Evolutionary conservation across 768 basidiomycete species (phyloP).

Genomic region (Lactifluus hygrophoroides): DNA sequence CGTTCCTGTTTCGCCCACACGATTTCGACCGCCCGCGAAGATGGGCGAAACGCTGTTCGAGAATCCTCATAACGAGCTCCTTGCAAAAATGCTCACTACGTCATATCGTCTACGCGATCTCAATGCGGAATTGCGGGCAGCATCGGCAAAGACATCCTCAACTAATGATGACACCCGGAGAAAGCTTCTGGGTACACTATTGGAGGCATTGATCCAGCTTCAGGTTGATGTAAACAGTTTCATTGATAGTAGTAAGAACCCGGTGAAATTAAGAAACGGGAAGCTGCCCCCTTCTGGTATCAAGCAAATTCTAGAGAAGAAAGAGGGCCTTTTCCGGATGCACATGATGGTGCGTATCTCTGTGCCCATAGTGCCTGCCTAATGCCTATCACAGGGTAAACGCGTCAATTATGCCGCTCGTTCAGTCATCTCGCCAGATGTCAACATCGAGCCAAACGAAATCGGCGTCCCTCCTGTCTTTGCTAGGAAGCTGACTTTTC

Average conservation of each 20-base stretch:
- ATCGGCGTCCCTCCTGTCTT: conserved; percentile 98
- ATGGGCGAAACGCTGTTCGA: conserved; percentile 93
- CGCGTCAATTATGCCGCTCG: conserved; percentile 99
- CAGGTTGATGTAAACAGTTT: conserved; percentile 95
- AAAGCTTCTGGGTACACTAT: conserved; percentile 54
- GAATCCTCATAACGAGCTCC: conserved; percentile 89
- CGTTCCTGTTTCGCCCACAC: conserved; percentile 84
- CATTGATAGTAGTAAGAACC: conserved; percentile 95
- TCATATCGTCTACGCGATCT: conserved; percentile 74
- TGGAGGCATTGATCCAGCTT: conserved; percentile 80
- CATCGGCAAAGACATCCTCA: conserved; percentile 46
- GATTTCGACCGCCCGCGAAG: conserved; percentile 89
- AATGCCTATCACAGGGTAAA: conserved; percentile 61
- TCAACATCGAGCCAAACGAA: conserved; percentile 98
- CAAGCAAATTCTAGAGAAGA: conserved; percentile 97
- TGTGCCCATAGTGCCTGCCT: conserved; percentile 3
- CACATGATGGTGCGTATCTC: conserved; percentile 86
- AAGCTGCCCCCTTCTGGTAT: conserved; percentile 88
- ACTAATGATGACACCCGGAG: conserved; percentile 44
- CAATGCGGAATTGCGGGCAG: conserved; percentile 53
- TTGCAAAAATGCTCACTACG: conserved; percentile 72
- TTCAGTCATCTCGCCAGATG: conserved; percentile 99
- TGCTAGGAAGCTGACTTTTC: conserved; percentile 92
- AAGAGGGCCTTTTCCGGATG: conserved; percentile 95
- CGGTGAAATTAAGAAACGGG: conserved; percentile 72